Percentiles rank a stretch among this genome's conserved stretches.
phyloP scores from a whole-genome alignment of 148 eudicot genomes.

The Vaccinium corymbosum region DNA sequence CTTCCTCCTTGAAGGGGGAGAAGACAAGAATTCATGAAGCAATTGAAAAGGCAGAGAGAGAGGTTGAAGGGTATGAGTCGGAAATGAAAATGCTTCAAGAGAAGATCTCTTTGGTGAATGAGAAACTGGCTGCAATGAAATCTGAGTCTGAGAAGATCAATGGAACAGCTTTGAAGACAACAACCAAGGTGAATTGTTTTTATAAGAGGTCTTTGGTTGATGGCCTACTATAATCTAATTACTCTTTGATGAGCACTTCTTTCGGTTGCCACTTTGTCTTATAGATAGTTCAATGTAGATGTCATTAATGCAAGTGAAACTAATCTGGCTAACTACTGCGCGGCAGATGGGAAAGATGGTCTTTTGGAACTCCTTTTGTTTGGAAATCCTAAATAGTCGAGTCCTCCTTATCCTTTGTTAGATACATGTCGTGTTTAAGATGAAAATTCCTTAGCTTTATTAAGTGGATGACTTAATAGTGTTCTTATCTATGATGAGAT shows the following conservation, averaged over 20 bases:
- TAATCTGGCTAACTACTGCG: background rate
- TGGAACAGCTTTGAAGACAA: background rate
- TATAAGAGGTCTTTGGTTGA: conserved; percentile 1
- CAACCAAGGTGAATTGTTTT: background rate
- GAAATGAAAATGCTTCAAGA: conserved; percentile 11
- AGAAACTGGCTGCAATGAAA: background rate
- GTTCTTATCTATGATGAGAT: background rate
- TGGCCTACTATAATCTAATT: background rate
- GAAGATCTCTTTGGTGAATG: background rate
- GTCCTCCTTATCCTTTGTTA: background rate
- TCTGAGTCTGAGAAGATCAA: conserved; percentile 4
- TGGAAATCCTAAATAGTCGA: background rate
- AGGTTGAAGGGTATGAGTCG: background rate
- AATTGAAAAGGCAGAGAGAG: background rate
- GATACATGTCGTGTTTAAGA: background rate
- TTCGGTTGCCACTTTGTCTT: background rate
- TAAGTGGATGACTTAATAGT: background rate
- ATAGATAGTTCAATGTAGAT: background rate
- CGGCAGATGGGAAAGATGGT: background rate
- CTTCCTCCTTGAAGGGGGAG: conserved; percentile 6
- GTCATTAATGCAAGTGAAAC: background rate
- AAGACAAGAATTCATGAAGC: background rate
- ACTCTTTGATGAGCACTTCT: background rate
- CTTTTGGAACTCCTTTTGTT: background rate
- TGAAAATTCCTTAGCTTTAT: background rate